Evolutionary conservation across 139 green algal species (phyloP), one percentile per base, ranked within the genome.

Genomic region (Nannochloris sp.): DNA sequence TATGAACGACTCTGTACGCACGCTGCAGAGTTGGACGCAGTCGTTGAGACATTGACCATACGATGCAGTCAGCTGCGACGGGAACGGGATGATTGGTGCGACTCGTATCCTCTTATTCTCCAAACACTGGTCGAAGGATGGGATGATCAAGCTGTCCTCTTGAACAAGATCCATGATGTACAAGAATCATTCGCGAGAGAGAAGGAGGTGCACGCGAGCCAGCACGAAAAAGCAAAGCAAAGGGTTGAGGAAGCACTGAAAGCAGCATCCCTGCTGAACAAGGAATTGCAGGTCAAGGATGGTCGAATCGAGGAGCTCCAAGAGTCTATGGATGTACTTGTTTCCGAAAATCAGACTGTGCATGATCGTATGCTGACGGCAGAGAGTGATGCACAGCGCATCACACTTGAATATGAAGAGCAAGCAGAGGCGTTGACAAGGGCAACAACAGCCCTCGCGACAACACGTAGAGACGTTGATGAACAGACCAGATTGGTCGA

Each of bases 301-400:
- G 0, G 11, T 26, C 17, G 16, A 14, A 53, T 53, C n/a, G 46
- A 2, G n/a, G 46, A 26, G 9, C 46, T 26, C 9, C n/a, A 20
- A 20, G 46, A 20, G n/a, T 28, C 16, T 40, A 40, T 76, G 58
- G 58, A 67, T 10, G 50, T 63, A 14, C 58, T 77, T 76, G 60
- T 84, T 37, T 55, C 56, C 11, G 79, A 79, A 31, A 63, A 53
- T 30, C 50, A 85, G 64, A 44, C 65, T 1, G 53, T 46, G 0
- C 53, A 53, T 10, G 44, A 43, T 6, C 56, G 44, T 4, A 23
- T 44, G 26, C 29, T 61, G 46, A 61, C 5, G 6, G 17, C 43
- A 12, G 40, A 68, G 26, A 37, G 33, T n/a, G 73, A 40, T 3
- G 58, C 63, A 2, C 44, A 51, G 5, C 56, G 57, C 13, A 57